A percentile compares a stretch with the other conserved stretches of the same genome.
Evolutionary conservation across 2,329 filamentous ascomycete genomes (phyloP).

Genomic region (Coniochaeta sp.): DNA sequence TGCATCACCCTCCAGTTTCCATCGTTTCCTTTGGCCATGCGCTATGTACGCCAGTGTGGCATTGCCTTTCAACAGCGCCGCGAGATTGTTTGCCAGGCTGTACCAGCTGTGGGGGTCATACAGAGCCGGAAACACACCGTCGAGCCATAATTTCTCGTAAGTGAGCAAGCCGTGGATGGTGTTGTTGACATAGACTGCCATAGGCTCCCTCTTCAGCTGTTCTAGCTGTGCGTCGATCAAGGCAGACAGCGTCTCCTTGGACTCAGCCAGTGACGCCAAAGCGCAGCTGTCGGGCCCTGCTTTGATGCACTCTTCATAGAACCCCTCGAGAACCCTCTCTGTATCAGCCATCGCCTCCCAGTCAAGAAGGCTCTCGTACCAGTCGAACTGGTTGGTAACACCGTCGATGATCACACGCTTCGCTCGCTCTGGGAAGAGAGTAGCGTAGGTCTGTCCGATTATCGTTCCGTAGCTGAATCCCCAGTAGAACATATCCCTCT

Average conservation of each 20-base stretch:
- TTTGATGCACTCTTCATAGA: constrained; percentile 37
- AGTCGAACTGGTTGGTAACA: constrained; percentile 24
- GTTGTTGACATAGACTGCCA: constrained; percentile 34
- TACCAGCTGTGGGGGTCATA: constrained; percentile 31
- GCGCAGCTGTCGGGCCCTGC: constrained; percentile 36
- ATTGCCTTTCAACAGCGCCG: constrained; percentile 29
- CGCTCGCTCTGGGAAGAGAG: constrained; percentile 25
- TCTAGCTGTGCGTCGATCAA: constrained; percentile 24
- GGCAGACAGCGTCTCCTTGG: constrained; percentile 24
- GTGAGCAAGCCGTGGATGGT: constrained; percentile 30
- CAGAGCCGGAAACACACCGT: constrained; percentile 29
- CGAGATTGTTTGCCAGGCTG: constrained; percentile 24
- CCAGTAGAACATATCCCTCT: constrained; percentile 29
- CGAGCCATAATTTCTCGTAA: constrained; percentile 24
- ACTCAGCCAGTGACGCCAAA: constrained; percentile 26
- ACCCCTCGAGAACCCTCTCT: constrained; percentile 31
- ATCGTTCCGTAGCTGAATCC: constrained; percentile 32
- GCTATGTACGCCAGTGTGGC: constrained; percentile 27
- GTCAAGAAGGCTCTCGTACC: constrained; percentile 32
- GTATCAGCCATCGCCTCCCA: constrained; percentile 31
- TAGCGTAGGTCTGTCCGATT: constrained; percentile 31
- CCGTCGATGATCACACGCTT: constrained; percentile 28
- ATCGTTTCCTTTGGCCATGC: constrained; percentile 18
- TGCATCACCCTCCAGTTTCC: constrained; percentile 17
- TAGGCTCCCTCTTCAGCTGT: constrained; percentile 27